Base-by-base conservation (phyloP, 805 yeast genomes). In the Blastobotrys chiropterorum region DNA sequence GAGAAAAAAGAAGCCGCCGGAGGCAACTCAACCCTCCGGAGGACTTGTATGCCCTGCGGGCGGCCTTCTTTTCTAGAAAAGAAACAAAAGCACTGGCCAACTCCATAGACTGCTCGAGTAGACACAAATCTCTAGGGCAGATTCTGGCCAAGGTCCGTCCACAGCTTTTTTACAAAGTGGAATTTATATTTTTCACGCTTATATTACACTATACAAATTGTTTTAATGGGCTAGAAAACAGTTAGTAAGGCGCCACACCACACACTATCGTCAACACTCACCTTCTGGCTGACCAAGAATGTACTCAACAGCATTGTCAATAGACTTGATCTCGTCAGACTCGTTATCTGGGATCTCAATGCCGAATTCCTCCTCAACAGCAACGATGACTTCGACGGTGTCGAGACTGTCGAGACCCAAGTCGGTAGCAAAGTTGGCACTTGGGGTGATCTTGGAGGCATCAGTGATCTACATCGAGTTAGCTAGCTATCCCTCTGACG, bases 331-430 rank as follows among this genome's bases (percentile, higher is more conserved):
- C 67, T 86, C 90, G 69, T 92, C 97, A 20, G 48, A 46, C 22
- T 46, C 84, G 67, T 85, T 82, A 71, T 89, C 96, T 38, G 95
- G 67, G 50, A 63, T 63, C 56, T 63, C 75, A 58, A 73, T 66
- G 48, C 72, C 74, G 57, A 83, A 83, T 66, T 82, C 88, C 74
- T 89, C 96, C 74, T 90, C 97, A 65, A 90, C 81, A 52, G 96
- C 96, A 71, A 90, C 95, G 58, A 90, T 77, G 52, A 94, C 90
- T 73, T 90, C 97, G 56, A 90, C 95, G 59, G 90, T 84, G 67
- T 90, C 97, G 59, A 90, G 78, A 2, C 96, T 87, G 71, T 90
- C 97, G 67, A 86, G 77, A 15, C 88, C 89, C 62, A 86, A 76
- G 65, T 86, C 95, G 31, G 62, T 61, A 52, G 72, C 62, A 53